Base-by-base conservation (phyloP, 768 basidiomycete genomes). In the Russula sp. region DNA sequence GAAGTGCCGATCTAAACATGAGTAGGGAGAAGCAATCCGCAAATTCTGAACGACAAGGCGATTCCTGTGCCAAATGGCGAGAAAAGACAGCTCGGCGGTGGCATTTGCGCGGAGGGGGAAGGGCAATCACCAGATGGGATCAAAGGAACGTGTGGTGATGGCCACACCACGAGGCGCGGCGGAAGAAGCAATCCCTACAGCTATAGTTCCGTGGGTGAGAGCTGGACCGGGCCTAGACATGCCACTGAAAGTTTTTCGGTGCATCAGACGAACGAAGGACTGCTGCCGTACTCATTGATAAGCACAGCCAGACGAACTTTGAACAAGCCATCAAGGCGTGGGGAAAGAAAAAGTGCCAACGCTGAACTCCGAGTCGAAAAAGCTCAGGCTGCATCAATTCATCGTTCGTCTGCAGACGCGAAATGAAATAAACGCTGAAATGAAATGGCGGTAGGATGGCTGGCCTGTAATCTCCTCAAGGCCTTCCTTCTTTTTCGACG, bases 141-240 rank as follows among this genome's bases (percentile, higher is more conserved):
- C 60, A 61, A 61, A 36, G 36, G 42, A 57, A 61, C 60, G 49
- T 57, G 60, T 61, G 56, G 51, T 51, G 49, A 57, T 61, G 49
- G 55, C 35, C 55, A 45, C 45, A 18, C 42, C 61, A 63, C 57
- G 61, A 63, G 61, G 61, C 38, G 43, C 6, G 4, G 36, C 6
- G 4, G 36, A 16, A 32, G 22, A 38, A 57, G 14, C 20, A 35
- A 50, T 32, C 25, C n/a, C 34, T 22, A 34, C 42, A 55, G 43
- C n/a, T 9, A 22, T 42, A 20, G 14, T 4, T 35, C 56, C 49
- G n/a, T 35, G n/a, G n/a, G 22, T 22, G 25, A 36, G 54, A 46
- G 36, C 42, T 58, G 46, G 50, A 50, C 57, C 32, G 45, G 45
- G 51, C 39, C 57, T 51, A 54, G 50, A 47, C 56, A 53, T 58